These are phyloP conservation scores for Barbarea vulgaris DNA, from an alignment of 345 rosid genomes.

Conservation along the genomic window DNA sequence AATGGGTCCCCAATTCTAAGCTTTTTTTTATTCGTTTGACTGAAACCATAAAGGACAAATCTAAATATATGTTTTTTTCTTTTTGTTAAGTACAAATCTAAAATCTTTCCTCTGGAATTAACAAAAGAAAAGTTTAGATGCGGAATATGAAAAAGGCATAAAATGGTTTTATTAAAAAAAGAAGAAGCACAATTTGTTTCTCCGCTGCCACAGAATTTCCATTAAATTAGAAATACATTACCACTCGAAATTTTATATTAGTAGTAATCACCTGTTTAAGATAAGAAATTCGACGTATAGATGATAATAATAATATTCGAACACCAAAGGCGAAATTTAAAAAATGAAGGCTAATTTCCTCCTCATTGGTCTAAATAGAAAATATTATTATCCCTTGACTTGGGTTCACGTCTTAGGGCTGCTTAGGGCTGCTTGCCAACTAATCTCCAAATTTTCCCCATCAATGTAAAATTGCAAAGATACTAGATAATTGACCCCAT, in stretches of 20 bases:
- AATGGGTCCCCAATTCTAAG: neutral
- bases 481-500: neutral
- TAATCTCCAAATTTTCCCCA: neutral
- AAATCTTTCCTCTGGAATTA: neutral
- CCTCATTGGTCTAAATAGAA: neutral
- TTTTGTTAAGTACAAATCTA: neutral
- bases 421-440: slow-evolving; percentile 14
- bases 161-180: neutral
- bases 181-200: neutral
- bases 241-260: neutral
- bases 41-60: slow-evolving; percentile 1
- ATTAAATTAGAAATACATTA: neutral
- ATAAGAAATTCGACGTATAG: neutral
- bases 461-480: neutral
- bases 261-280: neutral
- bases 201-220: neutral
- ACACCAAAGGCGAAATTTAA: neutral
- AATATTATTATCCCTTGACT: neutral
- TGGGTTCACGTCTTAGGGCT: slow-evolving; percentile 21
- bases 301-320: neutral
- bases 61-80: neutral
- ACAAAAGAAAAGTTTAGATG: neutral
- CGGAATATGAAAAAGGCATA: neutral
- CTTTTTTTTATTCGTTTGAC: neutral
- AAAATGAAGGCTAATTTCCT: neutral